These are phyloP conservation scores for Camellia granthamiana DNA, from an alignment of 148 eudicot species.

Conservation along the genomic window DNA sequence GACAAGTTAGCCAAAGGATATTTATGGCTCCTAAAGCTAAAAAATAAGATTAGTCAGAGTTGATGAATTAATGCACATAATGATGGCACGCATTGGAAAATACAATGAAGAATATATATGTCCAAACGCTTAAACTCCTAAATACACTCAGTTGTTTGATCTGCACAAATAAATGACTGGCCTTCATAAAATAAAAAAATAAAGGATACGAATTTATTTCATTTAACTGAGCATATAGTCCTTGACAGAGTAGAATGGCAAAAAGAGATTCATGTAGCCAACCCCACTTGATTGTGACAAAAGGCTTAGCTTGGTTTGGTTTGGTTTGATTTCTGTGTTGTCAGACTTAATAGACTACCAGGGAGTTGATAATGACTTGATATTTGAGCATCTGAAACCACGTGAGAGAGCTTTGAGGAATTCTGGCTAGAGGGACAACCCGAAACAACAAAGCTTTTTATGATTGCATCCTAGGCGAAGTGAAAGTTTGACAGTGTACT, in stretches of 20 bases:
- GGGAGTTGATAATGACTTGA: background rate
- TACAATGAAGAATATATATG: background rate
- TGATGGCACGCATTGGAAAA: background rate
- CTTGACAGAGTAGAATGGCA: too few species aligned
- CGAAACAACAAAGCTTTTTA: background rate
- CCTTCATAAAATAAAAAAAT: background rate
- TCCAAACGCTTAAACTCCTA: background rate
- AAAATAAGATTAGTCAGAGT: background rate
- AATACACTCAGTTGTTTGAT: background rate
- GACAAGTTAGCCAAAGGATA: background rate
- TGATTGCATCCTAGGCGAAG: background rate
- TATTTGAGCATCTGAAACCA: background rate
- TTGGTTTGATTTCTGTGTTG: too few species aligned
- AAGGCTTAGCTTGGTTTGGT: background rate
- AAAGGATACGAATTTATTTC: background rate
- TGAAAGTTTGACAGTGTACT: background rate
- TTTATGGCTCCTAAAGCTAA: background rate
- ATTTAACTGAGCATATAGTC: too few species aligned
- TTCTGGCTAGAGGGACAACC: background rate
- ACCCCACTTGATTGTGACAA: too few species aligned
- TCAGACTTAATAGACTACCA: background rate
- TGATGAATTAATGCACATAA: background rate
- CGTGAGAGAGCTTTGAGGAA: background rate
- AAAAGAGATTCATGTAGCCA: too few species aligned
- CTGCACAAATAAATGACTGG: background rate